These are phyloP conservation scores for Dujonia santamariae DNA, from an alignment of 1,139 yeast species.

Conservation along the genomic window DNA sequence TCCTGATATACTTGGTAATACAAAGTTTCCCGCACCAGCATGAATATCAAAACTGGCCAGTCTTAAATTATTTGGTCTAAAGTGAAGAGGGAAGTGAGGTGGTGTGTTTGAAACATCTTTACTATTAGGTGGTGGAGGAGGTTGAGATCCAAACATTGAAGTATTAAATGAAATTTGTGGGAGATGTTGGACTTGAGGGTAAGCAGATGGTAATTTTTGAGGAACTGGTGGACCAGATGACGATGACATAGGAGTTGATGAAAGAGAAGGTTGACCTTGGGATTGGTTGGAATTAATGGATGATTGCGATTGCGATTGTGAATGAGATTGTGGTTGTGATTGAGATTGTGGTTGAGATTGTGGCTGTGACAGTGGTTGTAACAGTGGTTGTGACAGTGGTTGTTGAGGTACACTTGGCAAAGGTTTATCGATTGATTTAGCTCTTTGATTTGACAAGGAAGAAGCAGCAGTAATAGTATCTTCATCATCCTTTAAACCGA, in stretches of 20 bases:
- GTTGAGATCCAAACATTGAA: constrained; percentile 30
- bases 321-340: constrained; percentile 10
- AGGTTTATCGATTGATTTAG: neutral
- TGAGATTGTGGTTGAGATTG: no score
- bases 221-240: constrained; percentile 11
- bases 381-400: no score
- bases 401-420: neutral
- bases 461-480: no score
- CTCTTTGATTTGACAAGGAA: neutral
- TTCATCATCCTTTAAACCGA: constrained; percentile 7
- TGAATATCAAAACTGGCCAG: constrained; percentile 35
- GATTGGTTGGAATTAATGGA: constrained; percentile 8
- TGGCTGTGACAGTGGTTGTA: no score
- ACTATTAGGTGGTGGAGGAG: constrained; percentile 5
- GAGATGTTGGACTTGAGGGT: constrained; percentile 17
- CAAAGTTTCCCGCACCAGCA: no score
- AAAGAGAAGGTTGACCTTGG: neutral
- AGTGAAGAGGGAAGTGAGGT: constrained; percentile 10
- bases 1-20: no score
- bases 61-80: constrained; percentile 13
- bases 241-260: constrained; percentile 2
- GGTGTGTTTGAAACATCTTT: constrained; percentile 7
- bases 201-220: constrained; percentile 8
- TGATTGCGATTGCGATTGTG: constrained; percentile 6
- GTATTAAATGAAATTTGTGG: constrained; percentile 35